Evolutionary conservation across 805 yeast species (phyloP).

Genomic region (Cyberlindnera americana): DNA sequence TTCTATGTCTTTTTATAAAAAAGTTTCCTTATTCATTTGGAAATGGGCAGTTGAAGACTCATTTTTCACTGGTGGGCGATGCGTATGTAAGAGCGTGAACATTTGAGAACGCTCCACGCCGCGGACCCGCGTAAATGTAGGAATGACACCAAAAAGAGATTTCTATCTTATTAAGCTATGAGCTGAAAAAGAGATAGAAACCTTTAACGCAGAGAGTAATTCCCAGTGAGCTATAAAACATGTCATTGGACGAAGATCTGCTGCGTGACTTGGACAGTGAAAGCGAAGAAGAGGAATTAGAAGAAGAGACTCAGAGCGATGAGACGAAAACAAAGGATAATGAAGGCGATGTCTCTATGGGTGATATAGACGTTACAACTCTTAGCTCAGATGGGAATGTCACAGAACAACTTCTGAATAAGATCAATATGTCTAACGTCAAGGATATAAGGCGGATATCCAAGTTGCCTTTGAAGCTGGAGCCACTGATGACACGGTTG

Average conservation of each 20-base stretch:
- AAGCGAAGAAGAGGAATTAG: conserved; percentile 17
- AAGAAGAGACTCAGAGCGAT: conserved; percentile 1
- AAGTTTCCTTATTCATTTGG: neutral
- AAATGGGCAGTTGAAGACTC: conserved; percentile 1
- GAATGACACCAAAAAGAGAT: neutral
- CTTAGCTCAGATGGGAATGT: conserved; percentile 15
- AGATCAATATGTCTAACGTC: conserved; percentile 10
- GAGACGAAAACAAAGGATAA: conserved; percentile 5
- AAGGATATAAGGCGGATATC: conserved; percentile 17
- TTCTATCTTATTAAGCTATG: too few species aligned
- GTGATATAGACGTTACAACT: neutral
- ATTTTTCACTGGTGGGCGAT: conserved; percentile 4
- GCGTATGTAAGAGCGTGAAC: conserved; percentile 2
- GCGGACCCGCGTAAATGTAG: neutral
- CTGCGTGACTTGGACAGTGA: conserved; percentile 34
- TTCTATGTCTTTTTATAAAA: neutral
- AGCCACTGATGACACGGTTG: conserved; percentile 17
- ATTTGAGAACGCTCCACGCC: conserved; percentile 1
- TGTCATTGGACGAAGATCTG: conserved; percentile 24
- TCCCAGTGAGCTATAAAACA: too few species aligned
- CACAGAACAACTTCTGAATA: conserved; percentile 11
- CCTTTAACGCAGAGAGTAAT: too few species aligned
- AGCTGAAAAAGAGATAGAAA: too few species aligned
- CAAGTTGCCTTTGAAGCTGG: conserved; percentile 11
- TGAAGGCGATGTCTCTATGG: conserved; percentile 11